Percentiles rank a stretch among this genome's conserved stretches.
These are phyloP conservation scores for Macadamia tetraphylla DNA, from an alignment of 164 flowering plant genomes.

Conservation along the genomic window DNA sequence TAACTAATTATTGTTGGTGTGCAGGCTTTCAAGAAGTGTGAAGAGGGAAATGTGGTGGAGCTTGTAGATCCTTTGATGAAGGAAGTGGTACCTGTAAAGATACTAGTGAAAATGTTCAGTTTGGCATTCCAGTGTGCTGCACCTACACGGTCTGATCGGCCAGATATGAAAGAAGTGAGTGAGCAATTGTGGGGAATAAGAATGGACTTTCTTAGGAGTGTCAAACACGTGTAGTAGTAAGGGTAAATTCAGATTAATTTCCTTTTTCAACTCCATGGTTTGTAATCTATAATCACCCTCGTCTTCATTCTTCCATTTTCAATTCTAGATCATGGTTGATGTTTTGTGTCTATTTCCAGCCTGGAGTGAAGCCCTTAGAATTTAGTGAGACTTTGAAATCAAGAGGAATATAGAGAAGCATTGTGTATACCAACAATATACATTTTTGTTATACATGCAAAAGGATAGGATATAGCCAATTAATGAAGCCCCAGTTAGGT, in stretches of 20 bases:
- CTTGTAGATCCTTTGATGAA: slow-evolving; percentile 67
- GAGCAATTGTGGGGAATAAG: slow-evolving; percentile 87
- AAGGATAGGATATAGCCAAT: no score
- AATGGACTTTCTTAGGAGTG: slow-evolving; percentile 51
- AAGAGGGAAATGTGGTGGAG: slow-evolving; percentile 44
- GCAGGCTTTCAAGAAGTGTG: slow-evolving; percentile 67
- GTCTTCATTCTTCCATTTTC: not conserved
- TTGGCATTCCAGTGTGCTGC: slow-evolving; percentile 88
- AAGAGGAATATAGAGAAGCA: no score
- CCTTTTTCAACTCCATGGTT: not conserved
- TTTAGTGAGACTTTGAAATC: no score
- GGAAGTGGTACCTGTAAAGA: slow-evolving; percentile 41
- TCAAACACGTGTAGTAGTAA: slow-evolving; percentile 19
- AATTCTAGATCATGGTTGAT: not conserved
- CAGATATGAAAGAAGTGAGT: slow-evolving; percentile 78
- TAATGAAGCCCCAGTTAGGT: no score
- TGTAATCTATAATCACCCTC: not conserved
- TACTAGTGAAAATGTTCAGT: slow-evolving; percentile 50
- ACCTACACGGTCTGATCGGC: slow-evolving; percentile 71
- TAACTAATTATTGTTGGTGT: slow-evolving; percentile 7
- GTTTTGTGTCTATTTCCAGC: not conserved
- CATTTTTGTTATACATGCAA: no score
- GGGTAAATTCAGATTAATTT: not conserved
- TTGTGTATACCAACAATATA: no score
- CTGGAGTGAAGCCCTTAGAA: no score